phyloP scores from a whole-genome alignment of 2,329 filamentous ascomycete species.

The Phialophora expanda region DNA sequence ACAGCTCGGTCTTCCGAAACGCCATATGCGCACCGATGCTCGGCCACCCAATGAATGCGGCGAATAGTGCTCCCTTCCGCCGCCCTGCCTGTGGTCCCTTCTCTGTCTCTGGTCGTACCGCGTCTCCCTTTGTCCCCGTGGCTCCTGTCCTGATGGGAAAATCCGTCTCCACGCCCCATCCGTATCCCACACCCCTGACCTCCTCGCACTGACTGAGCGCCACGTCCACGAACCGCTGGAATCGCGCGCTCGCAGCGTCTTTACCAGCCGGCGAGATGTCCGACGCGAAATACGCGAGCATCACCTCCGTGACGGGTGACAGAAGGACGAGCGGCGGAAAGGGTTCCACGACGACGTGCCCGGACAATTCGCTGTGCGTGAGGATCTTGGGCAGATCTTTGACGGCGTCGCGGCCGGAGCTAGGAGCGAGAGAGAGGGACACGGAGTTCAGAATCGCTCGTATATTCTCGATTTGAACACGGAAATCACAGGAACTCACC shows the following conservation, averaged over 20 bases:
- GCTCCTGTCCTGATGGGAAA: neutral
- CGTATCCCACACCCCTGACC: neutral
- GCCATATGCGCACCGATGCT: neutral
- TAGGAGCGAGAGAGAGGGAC: neutral
- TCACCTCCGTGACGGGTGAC: constrained; percentile 3
- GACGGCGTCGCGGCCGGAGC: neutral
- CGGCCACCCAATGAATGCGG: constrained; percentile 3
- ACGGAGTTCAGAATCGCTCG: neutral
- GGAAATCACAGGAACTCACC: neutral
- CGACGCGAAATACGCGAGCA: constrained; percentile 7
- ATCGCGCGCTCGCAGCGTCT: constrained; percentile 1
- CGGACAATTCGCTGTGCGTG: constrained; percentile 1
- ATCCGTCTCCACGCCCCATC: constrained; percentile 5
- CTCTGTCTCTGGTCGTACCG: neutral
- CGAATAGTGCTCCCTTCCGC: neutral
- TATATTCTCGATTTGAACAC: neutral
- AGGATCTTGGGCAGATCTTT: constrained; percentile 12
- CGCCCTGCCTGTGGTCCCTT: neutral
- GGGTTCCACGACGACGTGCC: neutral
- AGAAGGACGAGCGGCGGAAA: constrained; percentile 2
- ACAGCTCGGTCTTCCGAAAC: neutral
- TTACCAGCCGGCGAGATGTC: neutral
- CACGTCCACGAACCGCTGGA: neutral
- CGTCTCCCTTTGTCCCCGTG: neutral
- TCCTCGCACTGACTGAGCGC: neutral